Base-by-base conservation (phyloP, 495 filamentous ascomycete species). In the Penicillium coprophilum region DNA sequence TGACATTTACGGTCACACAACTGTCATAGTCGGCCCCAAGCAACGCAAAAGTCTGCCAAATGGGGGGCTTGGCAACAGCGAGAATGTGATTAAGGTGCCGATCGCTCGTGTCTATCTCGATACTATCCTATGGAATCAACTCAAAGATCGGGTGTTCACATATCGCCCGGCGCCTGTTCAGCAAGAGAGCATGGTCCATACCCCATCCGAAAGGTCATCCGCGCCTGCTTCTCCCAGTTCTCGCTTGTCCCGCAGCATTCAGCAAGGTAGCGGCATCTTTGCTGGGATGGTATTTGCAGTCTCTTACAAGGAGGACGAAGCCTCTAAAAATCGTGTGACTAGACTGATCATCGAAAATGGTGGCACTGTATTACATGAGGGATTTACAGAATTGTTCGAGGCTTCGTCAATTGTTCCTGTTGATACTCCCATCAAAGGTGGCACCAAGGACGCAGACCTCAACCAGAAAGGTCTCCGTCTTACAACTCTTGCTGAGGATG, bases 361-460 rank as follows among this genome's bases (percentile, higher is more conserved):
- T 27, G 94, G 92, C 2, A 69, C 70, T 9, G 75, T 98, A 27
- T 72, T 98, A 0, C 70, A 83, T 3, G 79, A 82, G 40, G 91
- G 91, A 0, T 97, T 98, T 61, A 87, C 95, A 47, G 85, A 89
- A 58, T 76, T 98, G 9, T 98, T 97, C 61, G 80, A 86, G 6
- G 61, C 77, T 23, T 77, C 78, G 9, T 71, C 65, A 13, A 72
- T 73, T 21, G 55, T 65, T 27, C 71, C 71, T 6, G 27, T 61
- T 24, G 65, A 60, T 30, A 71, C 63, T 1, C 69, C 68, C 3
- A 64, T 65, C 21, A 74, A 72, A 57, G 56, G 51, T 10, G 38
- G 53, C 15, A 28, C 32, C 2, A 45, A 58, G 4, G 40, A 48
- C 12, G 28, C 61, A 34, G 57, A 40, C 7, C 28, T 62, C 13